Conservation (phyloP, 805 yeast species). For the Candida incommunis region DNA sequence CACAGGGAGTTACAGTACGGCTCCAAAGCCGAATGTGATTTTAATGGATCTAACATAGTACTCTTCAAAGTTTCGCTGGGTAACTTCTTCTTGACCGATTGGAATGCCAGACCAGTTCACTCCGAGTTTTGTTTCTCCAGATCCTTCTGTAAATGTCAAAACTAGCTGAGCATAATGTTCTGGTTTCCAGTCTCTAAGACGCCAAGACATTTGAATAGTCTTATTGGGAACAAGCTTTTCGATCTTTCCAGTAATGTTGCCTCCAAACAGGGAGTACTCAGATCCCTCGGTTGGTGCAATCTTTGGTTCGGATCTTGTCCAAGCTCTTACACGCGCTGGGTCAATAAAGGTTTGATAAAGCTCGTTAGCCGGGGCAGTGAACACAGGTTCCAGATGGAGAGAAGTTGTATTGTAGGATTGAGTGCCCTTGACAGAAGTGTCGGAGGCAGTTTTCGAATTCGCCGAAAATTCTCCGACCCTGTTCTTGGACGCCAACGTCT, state of each 20-base stretch:
- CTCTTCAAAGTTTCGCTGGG: constrained; percentile 70
- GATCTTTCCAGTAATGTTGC: constrained; percentile 66
- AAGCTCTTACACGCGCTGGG: constrained; percentile 68
- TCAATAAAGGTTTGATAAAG: constrained; percentile 65
- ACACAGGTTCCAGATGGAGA: constrained; percentile 59
- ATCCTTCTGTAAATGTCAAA: constrained; percentile 58
- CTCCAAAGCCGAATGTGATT: constrained; percentile 88
- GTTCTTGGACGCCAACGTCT: constrained; percentile 7
- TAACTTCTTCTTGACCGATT: constrained; percentile 85
- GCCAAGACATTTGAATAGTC: constrained; percentile 65
- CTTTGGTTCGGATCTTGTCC: constrained; percentile 68
- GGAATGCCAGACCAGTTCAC: constrained; percentile 83
- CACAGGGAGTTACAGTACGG: constrained; percentile 1
- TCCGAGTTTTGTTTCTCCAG: constrained; percentile 69
- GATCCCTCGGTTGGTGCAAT: constrained; percentile 47
- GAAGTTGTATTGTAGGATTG: constrained; percentile 70
- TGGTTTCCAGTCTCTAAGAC: constrained; percentile 77
- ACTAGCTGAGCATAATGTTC: constrained; percentile 64
- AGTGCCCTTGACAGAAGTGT: constrained; percentile 10
- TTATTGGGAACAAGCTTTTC: constrained; percentile 43
- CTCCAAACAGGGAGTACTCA: constrained; percentile 66
- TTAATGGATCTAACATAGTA: constrained; percentile 84
- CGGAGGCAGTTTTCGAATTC: constrained; percentile 9
- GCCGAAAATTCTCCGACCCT: constrained; percentile 6
- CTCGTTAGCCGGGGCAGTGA: constrained; percentile 81